phyloP scores from a whole-genome alignment of 805 yeast genomes.

The Clavispora phyllophila region DNA sequence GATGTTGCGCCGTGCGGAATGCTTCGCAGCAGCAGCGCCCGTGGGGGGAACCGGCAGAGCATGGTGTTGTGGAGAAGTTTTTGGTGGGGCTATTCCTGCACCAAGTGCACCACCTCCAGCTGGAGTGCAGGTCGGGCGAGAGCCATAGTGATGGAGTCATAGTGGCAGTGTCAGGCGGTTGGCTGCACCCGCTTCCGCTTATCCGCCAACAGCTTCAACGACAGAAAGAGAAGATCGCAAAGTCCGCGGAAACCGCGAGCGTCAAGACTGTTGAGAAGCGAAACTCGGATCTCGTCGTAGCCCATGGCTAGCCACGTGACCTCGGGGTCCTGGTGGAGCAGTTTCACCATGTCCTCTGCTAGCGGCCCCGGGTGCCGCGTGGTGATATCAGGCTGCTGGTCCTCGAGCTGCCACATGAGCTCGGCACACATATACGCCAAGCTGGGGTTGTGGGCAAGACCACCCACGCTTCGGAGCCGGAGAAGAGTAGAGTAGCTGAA shows the following conservation, averaged over 20 bases:
- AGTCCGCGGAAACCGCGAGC: slow-evolving; percentile 44
- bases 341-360: slow-evolving; percentile 36
- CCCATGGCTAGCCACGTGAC: slow-evolving; percentile 34
- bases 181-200: not conserved
- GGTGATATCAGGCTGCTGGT: slow-evolving; percentile 24
- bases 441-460: slow-evolving; percentile 48
- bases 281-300: slow-evolving; percentile 43
- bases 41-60: not conserved
- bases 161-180: too few relatives aligned
- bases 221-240: slow-evolving; percentile 46
- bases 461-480: slow-evolving; percentile 28
- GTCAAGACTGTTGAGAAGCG: slow-evolving; percentile 40
- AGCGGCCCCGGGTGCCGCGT: slow-evolving; percentile 50
- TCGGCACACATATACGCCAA: slow-evolving; percentile 42
- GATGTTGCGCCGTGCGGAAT: not conserved
- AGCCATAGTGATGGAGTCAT: too few relatives aligned
- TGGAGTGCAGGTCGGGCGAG: too few relatives aligned
- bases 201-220: slow-evolving; percentile 42
- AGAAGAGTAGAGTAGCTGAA: slow-evolving; percentile 29
- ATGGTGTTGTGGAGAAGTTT: not conserved
- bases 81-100: not conserved
- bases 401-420: slow-evolving; percentile 45
- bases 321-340: slow-evolving; percentile 22
- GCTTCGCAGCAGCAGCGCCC: not conserved
- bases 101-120: too few relatives aligned